phyloP scores from a whole-genome alignment of 345 rosid genomes.

The Populus deltoides region DNA sequence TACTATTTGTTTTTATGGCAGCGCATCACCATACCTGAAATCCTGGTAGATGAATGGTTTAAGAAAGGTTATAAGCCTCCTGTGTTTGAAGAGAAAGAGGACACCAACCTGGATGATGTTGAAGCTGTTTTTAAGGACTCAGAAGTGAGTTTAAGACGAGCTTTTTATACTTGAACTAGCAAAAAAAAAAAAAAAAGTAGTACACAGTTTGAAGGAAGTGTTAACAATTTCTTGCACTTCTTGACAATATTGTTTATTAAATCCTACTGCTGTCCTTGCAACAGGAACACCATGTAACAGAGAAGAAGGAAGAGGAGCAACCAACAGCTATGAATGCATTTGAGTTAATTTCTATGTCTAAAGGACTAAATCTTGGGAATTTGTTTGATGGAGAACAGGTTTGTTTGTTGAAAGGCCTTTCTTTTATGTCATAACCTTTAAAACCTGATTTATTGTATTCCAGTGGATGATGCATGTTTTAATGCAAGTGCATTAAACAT shows the following conservation, averaged over 20 bases:
- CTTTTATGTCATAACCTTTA: neutral
- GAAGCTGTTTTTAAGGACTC: conserved; percentile 94
- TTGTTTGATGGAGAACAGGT: conserved; percentile 86
- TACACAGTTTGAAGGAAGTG: conserved; percentile 2
- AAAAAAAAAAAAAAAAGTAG: neutral
- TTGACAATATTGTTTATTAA: conserved; percentile 9
- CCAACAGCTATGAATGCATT: conserved; percentile 90
- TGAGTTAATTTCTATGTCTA: conserved; percentile 89
- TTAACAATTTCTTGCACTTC: neutral
- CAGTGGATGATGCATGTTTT: neutral
- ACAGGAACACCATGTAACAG: conserved; percentile 84
- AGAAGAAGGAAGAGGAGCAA: conserved; percentile 80
- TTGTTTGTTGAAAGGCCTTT: conserved; percentile 15
- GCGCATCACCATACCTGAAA: conserved; percentile 83
- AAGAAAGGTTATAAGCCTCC: conserved; percentile 81
- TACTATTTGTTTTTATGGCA: conserved; percentile 28
- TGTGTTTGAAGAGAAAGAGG: conserved; percentile 69
- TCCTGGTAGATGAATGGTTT: conserved; percentile 87
- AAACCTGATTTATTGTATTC: neutral
- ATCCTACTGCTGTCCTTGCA: conserved; percentile 5
- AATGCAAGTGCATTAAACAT: neutral
- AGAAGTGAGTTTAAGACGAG: conserved; percentile 46
- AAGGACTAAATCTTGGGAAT: conserved; percentile 80
- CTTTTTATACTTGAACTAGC: neutral
- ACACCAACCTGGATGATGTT: conserved; percentile 72